Evolutionary conservation across 2,329 filamentous ascomycete genomes (phyloP), one percentile per base, ranked within the genome.

Genomic region (Sclerotiophoma versabilis): DNA sequence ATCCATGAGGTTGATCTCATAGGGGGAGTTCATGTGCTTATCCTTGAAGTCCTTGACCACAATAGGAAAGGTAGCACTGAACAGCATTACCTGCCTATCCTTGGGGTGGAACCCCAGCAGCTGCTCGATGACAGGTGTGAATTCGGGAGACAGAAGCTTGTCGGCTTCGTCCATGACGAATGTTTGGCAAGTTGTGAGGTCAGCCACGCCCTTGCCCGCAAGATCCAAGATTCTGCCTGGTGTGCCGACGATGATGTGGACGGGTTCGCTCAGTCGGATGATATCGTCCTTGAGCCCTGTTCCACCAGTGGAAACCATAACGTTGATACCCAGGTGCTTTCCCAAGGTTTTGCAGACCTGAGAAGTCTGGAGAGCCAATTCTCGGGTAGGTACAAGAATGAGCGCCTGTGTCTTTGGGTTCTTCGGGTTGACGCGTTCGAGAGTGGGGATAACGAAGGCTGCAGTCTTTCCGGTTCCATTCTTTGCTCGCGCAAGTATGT

Each of bases 161-260:
- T 99, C 95, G 49, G 95, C 95, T 77, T 99, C 95, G 72, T 99
- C 95, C 95, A 99, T 99, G 79, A 99, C 92, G 75, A 99, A 99
- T 72, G 96, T 98, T 68, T 92, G 89, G 75, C 95, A 98, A 79
- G 96, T 90, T 69, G 93, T 96, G 43, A 99, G 84, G 77, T 99
- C 95, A 60, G 95, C 95, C 56, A 99, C 93, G 62, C 91, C 92
- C 81, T 99, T 98, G 76, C 93, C 92, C 54, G 95, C 93, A 65
- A 99, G 81, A 80, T 99, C 95, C 60, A 98, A 86, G 69, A 99
- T 97, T 82, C 95, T 87, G 62, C 95, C 95, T 27, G 95, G 95
- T 51, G 95, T 99, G 73, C 95, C 95, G 70, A 99, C 95, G 72
- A 99, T 90, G 75, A 99, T 93, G 79, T 99, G 95, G 65, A 99